A percentile compares a stretch with the other conserved stretches of the same genome.
Evolutionary conservation across 257 asterid genomes (phyloP).

Genomic region (Anisodus tanguticus): DNA sequence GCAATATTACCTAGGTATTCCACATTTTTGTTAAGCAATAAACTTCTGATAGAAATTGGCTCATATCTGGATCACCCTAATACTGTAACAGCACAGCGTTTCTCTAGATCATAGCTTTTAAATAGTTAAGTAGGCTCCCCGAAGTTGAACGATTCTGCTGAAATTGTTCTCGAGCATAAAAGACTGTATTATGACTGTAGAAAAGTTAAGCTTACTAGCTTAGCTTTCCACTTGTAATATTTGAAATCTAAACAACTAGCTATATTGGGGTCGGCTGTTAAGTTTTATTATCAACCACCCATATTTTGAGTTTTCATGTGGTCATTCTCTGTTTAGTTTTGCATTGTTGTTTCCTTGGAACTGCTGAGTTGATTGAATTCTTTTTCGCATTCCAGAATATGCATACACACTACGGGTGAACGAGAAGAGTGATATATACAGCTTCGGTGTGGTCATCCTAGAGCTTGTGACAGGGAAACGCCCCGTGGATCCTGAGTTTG

Average conservation of each 20-base stretch:
- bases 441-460: conserved; percentile 85
- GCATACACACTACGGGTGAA: conserved; percentile 92
- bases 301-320: not conserved
- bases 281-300: not conserved
- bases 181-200: not conserved
- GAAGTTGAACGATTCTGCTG: not conserved
- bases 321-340: not conserved
- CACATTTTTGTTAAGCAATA: not conserved
- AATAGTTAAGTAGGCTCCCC: conserved; percentile 31
- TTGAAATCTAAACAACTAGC: not conserved
- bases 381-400: conserved; percentile 59
- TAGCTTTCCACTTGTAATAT: not conserved
- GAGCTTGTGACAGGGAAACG: conserved; percentile 78
- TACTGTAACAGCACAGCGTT: not conserved
- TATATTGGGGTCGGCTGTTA: not conserved
- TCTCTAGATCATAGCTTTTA: not conserved
- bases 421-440: conserved; percentile 93
- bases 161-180: not conserved
- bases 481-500: conserved; percentile 86
- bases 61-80: conserved; percentile 15
- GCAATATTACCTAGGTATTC: not conserved
- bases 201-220: no score
- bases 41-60: not conserved
- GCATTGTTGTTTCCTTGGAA: not conserved
- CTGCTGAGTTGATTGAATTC: conserved; percentile 5